Base-by-base conservation (phyloP, 1,284 basidiomycete genomes). In the Cutaneotrichosporon sp. region DNA sequence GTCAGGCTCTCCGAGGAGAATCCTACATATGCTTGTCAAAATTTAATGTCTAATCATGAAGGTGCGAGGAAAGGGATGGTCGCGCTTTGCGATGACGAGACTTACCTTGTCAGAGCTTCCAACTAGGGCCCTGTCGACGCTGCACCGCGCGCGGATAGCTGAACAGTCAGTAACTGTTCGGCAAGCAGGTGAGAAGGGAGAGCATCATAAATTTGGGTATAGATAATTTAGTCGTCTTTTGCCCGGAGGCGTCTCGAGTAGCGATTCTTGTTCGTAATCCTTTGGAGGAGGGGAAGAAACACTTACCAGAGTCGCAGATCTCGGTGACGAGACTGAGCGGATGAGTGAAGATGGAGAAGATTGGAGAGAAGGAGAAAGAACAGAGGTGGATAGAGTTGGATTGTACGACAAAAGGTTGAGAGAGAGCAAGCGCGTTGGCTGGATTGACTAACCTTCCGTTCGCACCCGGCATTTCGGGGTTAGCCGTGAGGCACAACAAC, bases 21-120 rank as follows among this genome's bases (percentile, higher is more conserved):
- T 80, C 78, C 77, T 80, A 77, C 73, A 80, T 80, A 80, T 80
- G 78, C 78, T 80, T 80, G 78, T 80, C 74, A 68, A 65, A 56
- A 55, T 53, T 63, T 58, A 38, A 47, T 32, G 59, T 72, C 72
- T 68, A 80, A 78, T 78, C 77, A 74, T 71, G 60, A 70, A 69
- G 36, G n/a, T 16, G 32, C 11, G 40, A 16, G 56, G n/a, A 14
- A 51, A 13, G 51, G 50, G 47, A n/a, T 11, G 30, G 22, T 52
- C 26, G 30, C 22, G 22, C 22, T 32, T 2, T 7, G 16, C 16
- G 55, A 26, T 7, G 16, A 40, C 32, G 21, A 21, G 38, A 56
- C 55, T 26, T 56, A 56, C 55, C 55, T 40, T 36, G 36, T 26
- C 31, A 34, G 21, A 57, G 59, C 51, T 58, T 34, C 42, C n/a